These are phyloP conservation scores for Cutaneotrichosporon cutaneum DNA, from an alignment of 1,284 basidiomycete species.

Conservation along the genomic window DNA sequence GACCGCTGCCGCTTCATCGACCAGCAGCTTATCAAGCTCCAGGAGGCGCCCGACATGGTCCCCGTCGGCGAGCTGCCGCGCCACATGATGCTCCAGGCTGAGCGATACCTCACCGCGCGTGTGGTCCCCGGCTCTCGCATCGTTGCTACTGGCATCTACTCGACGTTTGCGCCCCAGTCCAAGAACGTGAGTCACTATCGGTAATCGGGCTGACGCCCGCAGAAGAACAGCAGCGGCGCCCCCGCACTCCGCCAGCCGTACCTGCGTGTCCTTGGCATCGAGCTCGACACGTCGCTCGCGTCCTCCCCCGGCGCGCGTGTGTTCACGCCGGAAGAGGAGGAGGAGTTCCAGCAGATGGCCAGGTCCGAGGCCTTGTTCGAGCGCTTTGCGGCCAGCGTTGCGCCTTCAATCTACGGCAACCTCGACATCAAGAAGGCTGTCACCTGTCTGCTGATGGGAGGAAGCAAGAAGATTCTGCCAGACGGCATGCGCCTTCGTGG, in stretches of 20 bases:
- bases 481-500: slow-evolving; percentile 97
- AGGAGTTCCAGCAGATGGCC: slow-evolving; percentile 86
- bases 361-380: slow-evolving; percentile 90
- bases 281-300: slow-evolving; percentile 66
- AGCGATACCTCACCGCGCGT: slow-evolving; percentile 82
- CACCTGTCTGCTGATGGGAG: slow-evolving; percentile 90
- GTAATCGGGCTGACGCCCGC: slow-evolving; percentile 19
- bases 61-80: slow-evolving; percentile 96
- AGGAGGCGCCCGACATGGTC: slow-evolving; percentile 99
- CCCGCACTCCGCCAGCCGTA: slow-evolving; percentile 92
- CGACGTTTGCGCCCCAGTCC: slow-evolving; percentile 78
- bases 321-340: slow-evolving; percentile 94
- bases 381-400: slow-evolving; percentile 89
- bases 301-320: slow-evolving; percentile 65
- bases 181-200: slow-evolving; percentile 63
- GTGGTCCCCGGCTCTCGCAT: slow-evolving; percentile 94
- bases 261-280: slow-evolving; percentile 87
- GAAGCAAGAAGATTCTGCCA: slow-evolving; percentile 96
- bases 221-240: slow-evolving; percentile 76
- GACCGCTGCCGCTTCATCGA: slow-evolving; percentile 93
- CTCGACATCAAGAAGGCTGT: slow-evolving; percentile 99
- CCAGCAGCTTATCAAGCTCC: slow-evolving; percentile 93
- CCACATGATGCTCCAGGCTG: slow-evolving; percentile 90
- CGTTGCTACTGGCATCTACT: slow-evolving; percentile 94
- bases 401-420: slow-evolving; percentile 95